Evolutionary conservation across 331 rosid genomes (phyloP).

Genomic region (Saraca asoca): DNA sequence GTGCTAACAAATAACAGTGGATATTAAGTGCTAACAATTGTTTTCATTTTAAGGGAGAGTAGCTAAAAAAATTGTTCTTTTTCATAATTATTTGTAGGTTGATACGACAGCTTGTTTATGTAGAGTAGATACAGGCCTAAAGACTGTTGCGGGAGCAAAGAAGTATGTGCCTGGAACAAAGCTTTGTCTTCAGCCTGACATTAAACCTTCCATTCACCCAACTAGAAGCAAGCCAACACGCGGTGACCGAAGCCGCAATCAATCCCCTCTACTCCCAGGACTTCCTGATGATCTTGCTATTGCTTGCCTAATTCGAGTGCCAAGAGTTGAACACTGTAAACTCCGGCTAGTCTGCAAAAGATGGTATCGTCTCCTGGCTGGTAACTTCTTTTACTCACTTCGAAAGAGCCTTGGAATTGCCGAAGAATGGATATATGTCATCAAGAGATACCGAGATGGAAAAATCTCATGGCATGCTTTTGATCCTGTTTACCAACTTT

Average conservation of each 20-base stretch:
- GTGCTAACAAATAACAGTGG: too few species aligned
- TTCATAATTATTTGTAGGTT: slow-evolving; percentile 52
- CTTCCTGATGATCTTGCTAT: slow-evolving; percentile 92
- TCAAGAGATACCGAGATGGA: slow-evolving; percentile 83
- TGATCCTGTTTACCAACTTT: slow-evolving; percentile 75
- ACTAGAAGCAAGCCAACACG: slow-evolving; percentile 73
- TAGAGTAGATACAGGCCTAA: slow-evolving; percentile 80
- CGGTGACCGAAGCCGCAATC: slow-evolving; percentile 73
- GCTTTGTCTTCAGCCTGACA: slow-evolving; percentile 89
- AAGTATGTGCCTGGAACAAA: slow-evolving; percentile 78
- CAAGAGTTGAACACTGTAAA: slow-evolving; percentile 76
- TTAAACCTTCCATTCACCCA: slow-evolving; percentile 86
- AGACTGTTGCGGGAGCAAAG: slow-evolving; percentile 79
- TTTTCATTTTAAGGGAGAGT: slow-evolving; percentile 4
- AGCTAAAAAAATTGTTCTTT: slow-evolving; percentile 24
- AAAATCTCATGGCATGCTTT: slow-evolving; percentile 92
- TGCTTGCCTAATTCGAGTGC: slow-evolving; percentile 83
- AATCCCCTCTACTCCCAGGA: slow-evolving; percentile 83
- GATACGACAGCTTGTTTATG: slow-evolving; percentile 86
- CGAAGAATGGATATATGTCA: slow-evolving; percentile 82
- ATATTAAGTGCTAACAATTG: not conserved
- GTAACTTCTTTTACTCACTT: slow-evolving; percentile 82
- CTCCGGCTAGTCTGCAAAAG: slow-evolving; percentile 83
- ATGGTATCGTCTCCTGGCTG: slow-evolving; percentile 80
- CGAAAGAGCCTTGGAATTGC: slow-evolving; percentile 71